Percentiles rank a stretch among this genome's conserved stretches.
phyloP scores from a whole-genome alignment of 192 early-diverging fungal species.

The Coemansia sp. region DNA sequence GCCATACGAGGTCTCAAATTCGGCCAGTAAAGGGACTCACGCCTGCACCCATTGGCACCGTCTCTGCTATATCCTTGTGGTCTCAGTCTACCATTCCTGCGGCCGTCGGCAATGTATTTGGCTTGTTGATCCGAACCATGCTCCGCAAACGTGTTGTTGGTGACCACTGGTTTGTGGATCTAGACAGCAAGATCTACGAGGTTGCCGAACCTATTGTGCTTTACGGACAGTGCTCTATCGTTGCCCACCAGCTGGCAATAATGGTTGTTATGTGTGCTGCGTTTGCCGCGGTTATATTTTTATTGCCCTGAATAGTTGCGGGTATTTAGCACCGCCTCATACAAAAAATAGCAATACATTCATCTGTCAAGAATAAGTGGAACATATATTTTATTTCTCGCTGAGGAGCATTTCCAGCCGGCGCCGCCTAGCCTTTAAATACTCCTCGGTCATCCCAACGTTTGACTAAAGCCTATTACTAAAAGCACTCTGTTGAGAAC shows the following conservation, averaged over 20 bases:
- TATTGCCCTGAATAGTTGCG: conserved; percentile 15
- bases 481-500: too few species aligned
- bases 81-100: conserved; percentile 11
- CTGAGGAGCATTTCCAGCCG: too few species aligned
- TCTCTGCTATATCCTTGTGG: conserved; percentile 24
- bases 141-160: conserved; percentile 22
- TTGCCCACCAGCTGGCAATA: conserved; percentile 23
- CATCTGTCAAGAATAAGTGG: not conserved
- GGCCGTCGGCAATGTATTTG: not conserved
- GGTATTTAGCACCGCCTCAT: not conserved
- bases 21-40: not conserved
- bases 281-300: conserved; percentile 14
- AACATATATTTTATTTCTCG: too few species aligned
- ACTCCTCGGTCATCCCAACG: too few species aligned
- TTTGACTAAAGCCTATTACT: too few species aligned
- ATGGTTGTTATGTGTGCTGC: conserved; percentile 15
- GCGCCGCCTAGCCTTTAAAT: too few species aligned
- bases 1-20: not conserved
- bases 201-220: conserved; percentile 33
- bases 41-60: not conserved
- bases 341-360: not conserved
- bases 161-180: conserved; percentile 36
- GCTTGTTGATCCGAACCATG: conserved; percentile 18
- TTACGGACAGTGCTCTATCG: conserved; percentile 24
- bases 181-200: conserved; percentile 16